These are phyloP conservation scores for Penicillium sp. DNA, from an alignment of 2,329 filamentous ascomycete genomes.

Conservation along the genomic window DNA sequence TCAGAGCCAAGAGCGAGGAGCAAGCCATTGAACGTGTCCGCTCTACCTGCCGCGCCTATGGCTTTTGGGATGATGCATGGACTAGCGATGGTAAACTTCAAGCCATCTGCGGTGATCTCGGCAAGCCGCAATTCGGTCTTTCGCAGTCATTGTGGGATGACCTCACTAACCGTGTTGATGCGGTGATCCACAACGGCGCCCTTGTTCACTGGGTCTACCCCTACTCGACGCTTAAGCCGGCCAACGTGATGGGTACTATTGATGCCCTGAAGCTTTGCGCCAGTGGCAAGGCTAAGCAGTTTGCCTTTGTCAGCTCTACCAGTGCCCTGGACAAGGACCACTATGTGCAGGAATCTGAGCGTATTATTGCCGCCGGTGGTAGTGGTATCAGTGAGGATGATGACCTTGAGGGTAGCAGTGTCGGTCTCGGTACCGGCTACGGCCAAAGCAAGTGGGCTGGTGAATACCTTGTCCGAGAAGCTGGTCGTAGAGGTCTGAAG, in stretches of 20 bases:
- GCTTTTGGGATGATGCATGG: constrained; percentile 70
- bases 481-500: constrained; percentile 70
- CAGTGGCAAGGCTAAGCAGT: constrained; percentile 72
- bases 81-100: constrained; percentile 58
- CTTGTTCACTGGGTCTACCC: constrained; percentile 74
- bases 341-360: constrained; percentile 70
- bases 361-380: constrained; percentile 59
- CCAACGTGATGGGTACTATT: constrained; percentile 80
- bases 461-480: constrained; percentile 70
- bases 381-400: constrained; percentile 70
- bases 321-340: constrained; percentile 77
- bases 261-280: constrained; percentile 73
- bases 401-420: constrained; percentile 71
- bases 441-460: constrained; percentile 87
- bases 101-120: constrained; percentile 70
- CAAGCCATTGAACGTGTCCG: constrained; percentile 64
- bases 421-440: constrained; percentile 79
- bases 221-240: constrained; percentile 67
- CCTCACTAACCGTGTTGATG: constrained; percentile 65
- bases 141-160: constrained; percentile 62
- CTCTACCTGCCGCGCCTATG: constrained; percentile 69
- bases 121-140: constrained; percentile 71
- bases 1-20: constrained; percentile 64
- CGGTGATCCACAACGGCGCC: constrained; percentile 79
- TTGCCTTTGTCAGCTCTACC: constrained; percentile 80